Percentiles rank a stretch among this genome's conserved stretches.
These are phyloP conservation scores for Colletotrichum limetticola DNA, from an alignment of 2,329 filamentous ascomycete species.

Conservation along the genomic window DNA sequence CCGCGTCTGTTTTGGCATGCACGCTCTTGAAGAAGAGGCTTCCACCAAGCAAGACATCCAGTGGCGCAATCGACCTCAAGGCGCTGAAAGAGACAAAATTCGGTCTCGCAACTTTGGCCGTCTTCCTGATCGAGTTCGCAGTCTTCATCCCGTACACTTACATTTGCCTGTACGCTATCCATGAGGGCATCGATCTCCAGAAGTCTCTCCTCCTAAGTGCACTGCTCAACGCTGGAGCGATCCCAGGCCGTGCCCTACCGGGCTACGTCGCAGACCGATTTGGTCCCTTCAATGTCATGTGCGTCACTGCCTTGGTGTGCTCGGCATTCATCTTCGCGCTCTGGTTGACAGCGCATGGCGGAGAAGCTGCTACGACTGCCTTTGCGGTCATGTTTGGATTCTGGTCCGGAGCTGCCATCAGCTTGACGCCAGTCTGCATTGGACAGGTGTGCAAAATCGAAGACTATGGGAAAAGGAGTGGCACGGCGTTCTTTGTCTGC, in stretches of 20 bases:
- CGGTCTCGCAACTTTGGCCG: slow-evolving; percentile 60
- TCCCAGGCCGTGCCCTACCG: slow-evolving; percentile 74
- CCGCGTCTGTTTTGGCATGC: slow-evolving; percentile 42
- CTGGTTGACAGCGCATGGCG: slow-evolving; percentile 66
- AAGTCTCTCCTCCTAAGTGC: slow-evolving; percentile 76
- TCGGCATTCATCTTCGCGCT: slow-evolving; percentile 63
- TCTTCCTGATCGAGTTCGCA: slow-evolving; percentile 70
- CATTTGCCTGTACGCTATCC: slow-evolving; percentile 71
- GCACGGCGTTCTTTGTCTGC: slow-evolving; percentile 76
- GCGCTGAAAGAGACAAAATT: slow-evolving; percentile 64
- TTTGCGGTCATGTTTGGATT: slow-evolving; percentile 78
- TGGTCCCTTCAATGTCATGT: slow-evolving; percentile 77
- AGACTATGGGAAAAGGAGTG: slow-evolving; percentile 76
- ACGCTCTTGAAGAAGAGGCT: slow-evolving; percentile 54
- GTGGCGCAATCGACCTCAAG: slow-evolving; percentile 56
- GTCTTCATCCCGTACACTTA: slow-evolving; percentile 76
- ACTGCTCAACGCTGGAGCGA: slow-evolving; percentile 75
- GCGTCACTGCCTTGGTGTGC: slow-evolving; percentile 61
- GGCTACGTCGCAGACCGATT: slow-evolving; percentile 75
- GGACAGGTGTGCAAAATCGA: slow-evolving; percentile 76
- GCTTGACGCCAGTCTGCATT: slow-evolving; percentile 76
- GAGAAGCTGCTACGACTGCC: slow-evolving; percentile 62
- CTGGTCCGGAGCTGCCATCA: slow-evolving; percentile 75
- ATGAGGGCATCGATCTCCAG: slow-evolving; percentile 60
- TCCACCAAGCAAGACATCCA: slow-evolving; percentile 57